phyloP scores from a whole-genome alignment of 73 alveolate genomes.

The Tetrahymena borealis region DNA sequence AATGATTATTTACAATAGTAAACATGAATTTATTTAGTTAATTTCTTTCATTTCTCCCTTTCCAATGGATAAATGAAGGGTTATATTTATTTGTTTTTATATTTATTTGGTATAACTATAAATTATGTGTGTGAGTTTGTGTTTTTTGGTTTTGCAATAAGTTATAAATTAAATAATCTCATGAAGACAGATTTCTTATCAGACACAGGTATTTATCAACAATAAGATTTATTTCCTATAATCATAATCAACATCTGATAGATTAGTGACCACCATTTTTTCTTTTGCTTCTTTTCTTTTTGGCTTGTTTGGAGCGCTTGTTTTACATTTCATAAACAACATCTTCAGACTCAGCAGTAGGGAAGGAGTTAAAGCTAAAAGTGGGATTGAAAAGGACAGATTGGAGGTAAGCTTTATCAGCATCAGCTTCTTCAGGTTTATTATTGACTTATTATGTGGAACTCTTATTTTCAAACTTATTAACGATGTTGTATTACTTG shows the following conservation, averaged over 20 bases:
- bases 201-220: too few species aligned
- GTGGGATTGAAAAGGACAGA: not conserved
- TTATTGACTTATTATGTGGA: not conserved
- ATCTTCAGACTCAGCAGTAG: not conserved
- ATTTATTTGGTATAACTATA: too few species aligned
- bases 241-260: not conserved
- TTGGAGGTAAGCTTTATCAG: not conserved
- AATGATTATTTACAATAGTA: too few species aligned
- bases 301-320: not conserved
- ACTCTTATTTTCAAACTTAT: not conserved
- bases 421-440: not conserved
- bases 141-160: too few species aligned
- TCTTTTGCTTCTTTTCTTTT: not conserved
- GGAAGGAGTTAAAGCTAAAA: not conserved
- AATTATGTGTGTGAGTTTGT: too few species aligned
- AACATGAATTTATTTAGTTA: too few species aligned
- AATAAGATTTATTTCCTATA: too few species aligned
- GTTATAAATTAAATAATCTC: too few species aligned
- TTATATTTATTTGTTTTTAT: too few species aligned
- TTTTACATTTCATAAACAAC: not conserved
- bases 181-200: too few species aligned
- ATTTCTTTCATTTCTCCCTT: too few species aligned
- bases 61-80: too few species aligned
- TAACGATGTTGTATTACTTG: not conserved
- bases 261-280: not conserved